Conservation (phyloP, 495 filamentous ascomycete species). For the Penicillium chermesinum region DNA sequence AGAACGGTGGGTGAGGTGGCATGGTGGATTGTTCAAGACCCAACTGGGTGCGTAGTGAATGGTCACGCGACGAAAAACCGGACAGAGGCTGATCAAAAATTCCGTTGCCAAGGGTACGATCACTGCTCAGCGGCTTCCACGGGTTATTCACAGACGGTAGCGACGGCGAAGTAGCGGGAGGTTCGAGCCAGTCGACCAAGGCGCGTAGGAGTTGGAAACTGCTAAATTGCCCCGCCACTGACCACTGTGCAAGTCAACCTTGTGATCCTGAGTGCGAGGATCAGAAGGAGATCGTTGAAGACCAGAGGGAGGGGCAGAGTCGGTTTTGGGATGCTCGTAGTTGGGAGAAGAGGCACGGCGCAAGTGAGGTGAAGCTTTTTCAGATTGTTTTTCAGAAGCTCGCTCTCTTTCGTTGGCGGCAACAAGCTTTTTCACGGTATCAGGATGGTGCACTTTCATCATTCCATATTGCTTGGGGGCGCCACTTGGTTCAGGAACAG, state of each 20-base stretch:
- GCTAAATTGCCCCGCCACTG: slow-evolving; percentile 39
- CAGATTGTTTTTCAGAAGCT: slow-evolving; percentile 29
- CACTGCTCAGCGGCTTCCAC: slow-evolving; percentile 69
- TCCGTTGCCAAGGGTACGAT: slow-evolving; percentile 71
- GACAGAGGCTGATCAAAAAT: slow-evolving; percentile 64
- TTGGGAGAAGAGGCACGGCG: slow-evolving; percentile 32
- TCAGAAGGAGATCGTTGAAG: slow-evolving; percentile 1
- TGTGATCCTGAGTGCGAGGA: slow-evolving; percentile 14
- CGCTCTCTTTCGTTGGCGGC: slow-evolving; percentile 37
- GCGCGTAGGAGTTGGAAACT: slow-evolving; percentile 31
- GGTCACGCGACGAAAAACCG: slow-evolving; percentile 36
- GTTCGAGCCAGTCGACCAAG: slow-evolving; percentile 37
- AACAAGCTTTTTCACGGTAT: slow-evolving; percentile 40
- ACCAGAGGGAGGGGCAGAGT: slow-evolving; percentile 22
- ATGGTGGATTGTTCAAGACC: slow-evolving; percentile 37
- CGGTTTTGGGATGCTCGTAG: slow-evolving; percentile 28
- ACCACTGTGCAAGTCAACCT: slow-evolving; percentile 29
- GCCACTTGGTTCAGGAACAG: slow-evolving; percentile 47
- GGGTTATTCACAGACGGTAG: slow-evolving; percentile 53
- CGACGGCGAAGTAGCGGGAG: slow-evolving; percentile 30
- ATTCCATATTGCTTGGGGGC: slow-evolving; percentile 54
- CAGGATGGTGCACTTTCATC: slow-evolving; percentile 55
- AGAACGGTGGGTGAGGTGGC: slow-evolving; percentile 26
- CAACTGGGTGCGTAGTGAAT: slow-evolving; percentile 35
- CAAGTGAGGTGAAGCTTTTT: slow-evolving; percentile 14